Percentiles rank a stretch among this genome's conserved stretches.
Conservation (phyloP, 495 filamentous ascomycete genomes). For the Parathielavia hyrcaniae region DNA sequence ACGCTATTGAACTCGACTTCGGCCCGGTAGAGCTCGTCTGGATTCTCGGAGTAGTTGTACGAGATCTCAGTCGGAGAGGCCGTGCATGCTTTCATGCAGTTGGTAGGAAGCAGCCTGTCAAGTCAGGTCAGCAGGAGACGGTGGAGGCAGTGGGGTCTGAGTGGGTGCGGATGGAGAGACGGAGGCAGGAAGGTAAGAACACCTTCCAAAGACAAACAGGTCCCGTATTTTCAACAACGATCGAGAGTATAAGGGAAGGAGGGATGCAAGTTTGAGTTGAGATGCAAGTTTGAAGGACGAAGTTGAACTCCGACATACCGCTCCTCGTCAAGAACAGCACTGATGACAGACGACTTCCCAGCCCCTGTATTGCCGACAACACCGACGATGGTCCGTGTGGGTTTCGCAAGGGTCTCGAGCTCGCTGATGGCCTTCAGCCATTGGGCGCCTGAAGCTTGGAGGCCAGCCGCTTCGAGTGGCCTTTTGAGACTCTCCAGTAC, state of each 20-base stretch:
- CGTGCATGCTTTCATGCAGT: constrained; percentile 53
- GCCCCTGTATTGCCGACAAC: constrained; percentile 56
- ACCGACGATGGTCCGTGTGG: constrained; percentile 45
- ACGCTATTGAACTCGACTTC: constrained; percentile 56
- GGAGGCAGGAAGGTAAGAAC: too few species aligned
- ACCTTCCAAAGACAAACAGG: too few species aligned
- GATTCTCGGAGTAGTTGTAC: constrained; percentile 48
- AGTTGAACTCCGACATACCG: constrained; percentile 22
- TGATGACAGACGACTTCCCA: constrained; percentile 56
- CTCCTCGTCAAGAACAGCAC: constrained; percentile 52
- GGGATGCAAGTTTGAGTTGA: too few species aligned
- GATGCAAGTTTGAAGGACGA: too few species aligned
- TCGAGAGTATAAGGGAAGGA: too few species aligned
- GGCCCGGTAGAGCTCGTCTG: constrained; percentile 48
- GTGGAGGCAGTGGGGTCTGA: too few species aligned
- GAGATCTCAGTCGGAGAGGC: constrained; percentile 61
- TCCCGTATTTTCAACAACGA: too few species aligned
- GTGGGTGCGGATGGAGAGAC: too few species aligned
- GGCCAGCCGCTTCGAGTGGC: constrained; percentile 15
- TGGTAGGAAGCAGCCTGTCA: constrained; percentile 33
- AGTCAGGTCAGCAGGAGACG: not conserved
- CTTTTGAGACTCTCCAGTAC: constrained; percentile 25
- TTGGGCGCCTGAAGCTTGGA: constrained; percentile 17
- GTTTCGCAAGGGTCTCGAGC: constrained; percentile 22
- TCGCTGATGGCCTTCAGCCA: constrained; percentile 44